Base-by-base conservation (phyloP, 2,329 filamentous ascomycete species). In the Chrysosporium queenslandicum region DNA sequence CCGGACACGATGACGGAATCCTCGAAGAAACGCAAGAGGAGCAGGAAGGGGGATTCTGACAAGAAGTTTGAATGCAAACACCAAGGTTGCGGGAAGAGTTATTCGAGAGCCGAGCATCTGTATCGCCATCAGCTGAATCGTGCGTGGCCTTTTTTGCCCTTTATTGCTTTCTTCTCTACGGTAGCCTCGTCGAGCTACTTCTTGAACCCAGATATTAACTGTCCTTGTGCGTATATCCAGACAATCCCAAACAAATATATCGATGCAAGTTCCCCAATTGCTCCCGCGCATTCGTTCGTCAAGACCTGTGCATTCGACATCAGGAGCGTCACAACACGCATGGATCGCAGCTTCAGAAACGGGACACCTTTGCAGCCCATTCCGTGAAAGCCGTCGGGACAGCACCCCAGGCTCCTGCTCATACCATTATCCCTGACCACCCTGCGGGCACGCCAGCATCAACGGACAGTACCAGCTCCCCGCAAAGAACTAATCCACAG, bases 111-210 rank as follows among this genome's bases (percentile, higher is more conserved):
- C 7, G 92, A 97, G 71, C 92, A 98, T 74, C 75, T 98, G 73
- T 96, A 96, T 71, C 82, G 92, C 42, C 91, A 97, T 70, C 90
- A 97, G 71, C 73, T 97, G 60, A 98, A 98, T 66, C 92, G 86
- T 89, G 76, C 68, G 82, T 29, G 20, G 57, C 4, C 53, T 55
- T 34, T 14, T 16, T 37, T 23, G 25, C 27, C 11, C 43, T 34
- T 52, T 40, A n/a, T 52, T n/a, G 14, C 27, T 32, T 23, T n/a
- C 7, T 25, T 32, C 18, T 14, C 30, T 32, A 25, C 9, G 36
- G 32, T 27, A 42, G 16, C 30, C 11, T 34, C 21, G 36, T 11
- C 16, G 36, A 7, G 2, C 40, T 37, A 32, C 30, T 36, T 45
- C 7, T n/a, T 7, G 29, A 29, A 45, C 3, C 25, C 23, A 16